Conservation (phyloP, 106 monocot species). For the Dendrobium catenatum region DNA sequence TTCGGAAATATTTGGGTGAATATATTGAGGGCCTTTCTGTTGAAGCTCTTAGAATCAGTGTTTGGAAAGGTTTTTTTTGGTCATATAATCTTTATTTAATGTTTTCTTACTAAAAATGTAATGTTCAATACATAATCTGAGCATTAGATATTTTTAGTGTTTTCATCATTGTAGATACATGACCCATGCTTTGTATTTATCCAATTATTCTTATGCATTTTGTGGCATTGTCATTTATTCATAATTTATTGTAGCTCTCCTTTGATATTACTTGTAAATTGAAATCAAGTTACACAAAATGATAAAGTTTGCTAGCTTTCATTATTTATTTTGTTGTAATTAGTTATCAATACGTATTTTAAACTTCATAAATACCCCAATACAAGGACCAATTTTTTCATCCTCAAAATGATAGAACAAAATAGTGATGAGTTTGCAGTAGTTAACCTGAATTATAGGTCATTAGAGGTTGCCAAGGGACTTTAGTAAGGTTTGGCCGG, state of each 20-base stretch:
- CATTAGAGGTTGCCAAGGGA: not conserved
- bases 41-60: conserved; percentile 95
- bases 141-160: too few relatives aligned
- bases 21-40: conserved; percentile 93
- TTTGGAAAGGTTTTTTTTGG: conserved; percentile 77
- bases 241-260: not conserved
- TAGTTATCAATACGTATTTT: not conserved
- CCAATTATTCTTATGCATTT: not conserved
- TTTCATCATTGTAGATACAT: conserved; percentile 3
- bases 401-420: not conserved
- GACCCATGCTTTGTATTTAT: not conserved
- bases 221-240: not conserved
- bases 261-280: not conserved
- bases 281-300: not conserved
- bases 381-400: not conserved
- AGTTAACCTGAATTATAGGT: not conserved
- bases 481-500: not conserved
- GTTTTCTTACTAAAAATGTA: not conserved
- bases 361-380: not conserved
- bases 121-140: not conserved
- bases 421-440: not conserved
- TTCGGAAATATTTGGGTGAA: conserved; percentile 87
- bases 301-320: not conserved
- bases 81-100: not conserved
- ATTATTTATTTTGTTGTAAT: not conserved